Evolutionary conservation across 192 early-diverging fungal species (phyloP), one percentile per base, ranked within the genome.

Genomic region (Physocladia obscura): DNA sequence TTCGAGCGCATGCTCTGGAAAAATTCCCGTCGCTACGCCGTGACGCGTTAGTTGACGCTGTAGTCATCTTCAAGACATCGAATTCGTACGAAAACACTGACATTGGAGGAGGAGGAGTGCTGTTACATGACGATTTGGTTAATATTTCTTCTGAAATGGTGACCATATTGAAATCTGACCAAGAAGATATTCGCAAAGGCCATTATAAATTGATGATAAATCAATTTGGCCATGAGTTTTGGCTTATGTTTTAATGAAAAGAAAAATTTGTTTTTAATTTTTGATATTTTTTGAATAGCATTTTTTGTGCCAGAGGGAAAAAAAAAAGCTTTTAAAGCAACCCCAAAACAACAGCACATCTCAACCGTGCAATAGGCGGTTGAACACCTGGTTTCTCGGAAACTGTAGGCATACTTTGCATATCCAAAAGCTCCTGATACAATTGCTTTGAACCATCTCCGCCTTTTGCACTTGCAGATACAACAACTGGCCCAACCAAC

Each of bases 1-100:
- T 89, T 69, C 70, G 78, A 8, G 75, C 70, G 21, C 80, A 81
- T 73, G 77, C 84, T 55, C 40, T 84, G 27, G 68, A 76, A 4
- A 76, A 80, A 35, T 82, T 92, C 65, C 65, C 72, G 34, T 52
- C 11, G 24, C 70, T 49, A 57, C 38, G 49, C 35, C 40, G 15
- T 49, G 67, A 70, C 22, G 50, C 32, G 15, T 22, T 21, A 29
- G 26, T 31, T 17, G 47, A 32, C 56, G 30, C 47, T 51, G n/a
- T n/a, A n/a, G n/a, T n/a, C n/a, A n/a, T n/a, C n/a, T n/a, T n/a
- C n/a, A n/a, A n/a, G n/a, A n/a, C n/a, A n/a, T n/a, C n/a, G n/a
- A n/a, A n/a, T n/a, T n/a, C n/a, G n/a, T n/a, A n/a, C n/a, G n/a
- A n/a, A n/a, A n/a, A n/a, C n/a, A n/a, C n/a, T n/a, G n/a, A n/a